Evolutionary conservation across 495 filamentous ascomycete species (phyloP), one percentile per base, ranked within the genome.

Genomic region (Lichina pygmaea): DNA sequence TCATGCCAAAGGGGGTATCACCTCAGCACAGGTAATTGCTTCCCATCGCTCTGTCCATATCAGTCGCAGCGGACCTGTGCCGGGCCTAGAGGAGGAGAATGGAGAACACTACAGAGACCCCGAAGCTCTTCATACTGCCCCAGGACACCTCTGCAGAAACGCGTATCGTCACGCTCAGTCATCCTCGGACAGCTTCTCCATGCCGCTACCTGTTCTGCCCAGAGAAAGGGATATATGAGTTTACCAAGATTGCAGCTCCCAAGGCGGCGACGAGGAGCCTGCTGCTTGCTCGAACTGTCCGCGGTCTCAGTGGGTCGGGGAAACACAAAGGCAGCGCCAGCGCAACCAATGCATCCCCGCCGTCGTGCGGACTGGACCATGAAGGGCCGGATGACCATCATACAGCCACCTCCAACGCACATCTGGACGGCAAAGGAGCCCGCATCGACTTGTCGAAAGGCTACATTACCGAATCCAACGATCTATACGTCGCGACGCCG

Each of bases 161-260:
- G 17, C 71, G 75, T 47, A 73, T 95, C 44, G 57, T 92, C 51
- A 76, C 75, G 31, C 65, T 97, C 10, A 67, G 74, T n/a, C 70
- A 93, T 57, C 86, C 91, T 8, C 75, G 75, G 49, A 78, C 72
- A 39, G 57, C 52, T 16, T 64, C 61, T 11, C 68, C 76, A 6
- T 69, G 64, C 42, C 71, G 81, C 47, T 95, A 86, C 57, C 71
- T 83, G 48, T 74, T 83, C 54, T 89, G 84, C 55, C 81, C 85
- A 5, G 57, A 68, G 32, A 69, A 70, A 9, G 89, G 86, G 30
- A 65, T 93, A 49, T 84, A 78, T 60, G 89, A 97, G 55, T 85
- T 95, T 61, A 93, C 75, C 11, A 68, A 68, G 37, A 66, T 95
- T 52, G 58, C 72, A 9, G 66, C 81, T 6, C 68, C 82, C 33